These are phyloP conservation scores for Phaseolus lunatus DNA, from an alignment of 306 rosid species.

Conservation along the genomic window DNA sequence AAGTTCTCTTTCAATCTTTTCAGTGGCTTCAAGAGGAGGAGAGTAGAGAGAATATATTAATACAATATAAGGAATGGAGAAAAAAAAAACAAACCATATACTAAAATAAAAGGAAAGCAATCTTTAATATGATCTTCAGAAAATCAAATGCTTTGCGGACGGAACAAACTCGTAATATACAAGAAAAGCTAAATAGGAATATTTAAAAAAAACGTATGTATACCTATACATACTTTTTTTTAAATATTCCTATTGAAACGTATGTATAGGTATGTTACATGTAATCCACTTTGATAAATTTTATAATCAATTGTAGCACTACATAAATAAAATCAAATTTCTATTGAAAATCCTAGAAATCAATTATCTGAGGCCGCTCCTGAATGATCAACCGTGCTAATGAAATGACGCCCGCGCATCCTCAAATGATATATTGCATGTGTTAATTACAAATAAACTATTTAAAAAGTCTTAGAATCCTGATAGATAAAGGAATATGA, in stretches of 20 bases:
- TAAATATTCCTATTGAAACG: too few relatives aligned
- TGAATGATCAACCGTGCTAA: slow-evolving; percentile 34
- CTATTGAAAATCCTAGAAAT: slow-evolving; percentile 24
- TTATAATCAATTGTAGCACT: slow-evolving; percentile 28
- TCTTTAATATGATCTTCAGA: slow-evolving; percentile 35
- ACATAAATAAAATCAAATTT: slow-evolving; percentile 36
- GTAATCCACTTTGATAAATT: slow-evolving; percentile 12
- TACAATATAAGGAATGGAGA: slow-evolving; percentile 50
- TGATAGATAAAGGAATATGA: too few relatives aligned
- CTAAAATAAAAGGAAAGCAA: slow-evolving; percentile 35
- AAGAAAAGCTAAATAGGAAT: slow-evolving; percentile 22
- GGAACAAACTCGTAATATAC: slow-evolving; percentile 19
- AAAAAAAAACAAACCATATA: slow-evolving; percentile 24
- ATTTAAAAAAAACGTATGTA: too few relatives aligned
- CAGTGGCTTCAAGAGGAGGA: slow-evolving; percentile 55
- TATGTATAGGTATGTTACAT: background rate
- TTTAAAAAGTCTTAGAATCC: too few relatives aligned
- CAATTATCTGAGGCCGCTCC: slow-evolving; percentile 19
- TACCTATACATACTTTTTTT: too few relatives aligned
- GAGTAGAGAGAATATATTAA: slow-evolving; percentile 38
- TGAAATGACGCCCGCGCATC: slow-evolving; percentile 31
- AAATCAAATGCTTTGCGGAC: slow-evolving; percentile 31
- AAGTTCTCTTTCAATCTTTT: slow-evolving; percentile 51
- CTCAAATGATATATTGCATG: slow-evolving; percentile 17
- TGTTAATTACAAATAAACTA: too few relatives aligned